Percentiles rank a stretch among this genome's conserved stretches.
phyloP scores from a whole-genome alignment of 768 basidiomycete species.

The Serpula lacrymans region DNA sequence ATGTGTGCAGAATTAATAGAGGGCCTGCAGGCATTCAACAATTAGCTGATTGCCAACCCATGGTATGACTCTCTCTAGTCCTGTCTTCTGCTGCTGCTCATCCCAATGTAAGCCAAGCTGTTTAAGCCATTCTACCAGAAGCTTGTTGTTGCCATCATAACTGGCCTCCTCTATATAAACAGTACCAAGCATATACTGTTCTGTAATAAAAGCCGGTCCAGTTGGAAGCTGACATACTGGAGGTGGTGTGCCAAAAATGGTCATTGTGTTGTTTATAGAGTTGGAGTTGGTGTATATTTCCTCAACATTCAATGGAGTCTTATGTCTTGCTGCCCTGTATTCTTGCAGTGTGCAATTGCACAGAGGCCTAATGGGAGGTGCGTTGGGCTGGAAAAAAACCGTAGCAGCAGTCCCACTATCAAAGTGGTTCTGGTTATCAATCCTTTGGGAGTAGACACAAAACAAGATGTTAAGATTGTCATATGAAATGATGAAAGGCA shows the following conservation, averaged over 20 bases:
- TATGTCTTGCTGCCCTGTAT: constrained; percentile 14
- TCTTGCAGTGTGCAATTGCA: constrained; percentile 19
- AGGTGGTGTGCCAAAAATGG: constrained; percentile 14
- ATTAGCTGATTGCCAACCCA: constrained; percentile 40
- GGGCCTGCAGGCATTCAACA: constrained; percentile 31
- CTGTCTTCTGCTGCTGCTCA: constrained; percentile 18
- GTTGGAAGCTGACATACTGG: constrained; percentile 23
- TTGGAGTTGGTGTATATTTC: constrained; percentile 19
- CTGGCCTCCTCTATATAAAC: constrained; percentile 36
- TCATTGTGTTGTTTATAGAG: constrained; percentile 12
- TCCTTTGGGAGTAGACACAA: constrained; percentile 32
- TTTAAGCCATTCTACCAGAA: constrained; percentile 28
- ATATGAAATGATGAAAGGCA: constrained; percentile 29
- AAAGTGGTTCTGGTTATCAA: constrained; percentile 34
- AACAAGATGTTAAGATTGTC: constrained; percentile 38
- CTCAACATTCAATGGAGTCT: constrained; percentile 17
- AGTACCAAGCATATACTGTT: constrained; percentile 34
- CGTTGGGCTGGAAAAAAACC: constrained; percentile 25
- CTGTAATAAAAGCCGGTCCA: constrained; percentile 23
- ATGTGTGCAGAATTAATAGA: constrained; percentile 28
- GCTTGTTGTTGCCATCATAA: constrained; percentile 34
- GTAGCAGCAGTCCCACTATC: constrained; percentile 35
- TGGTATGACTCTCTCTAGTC: constrained; percentile 21
- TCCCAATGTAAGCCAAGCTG: constrained; percentile 22
- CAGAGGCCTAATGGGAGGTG: constrained; percentile 7